These are phyloP conservation scores for Saxispiralis lemnorum DNA, from an alignment of 495 filamentous ascomycete genomes.

Conservation along the genomic window DNA sequence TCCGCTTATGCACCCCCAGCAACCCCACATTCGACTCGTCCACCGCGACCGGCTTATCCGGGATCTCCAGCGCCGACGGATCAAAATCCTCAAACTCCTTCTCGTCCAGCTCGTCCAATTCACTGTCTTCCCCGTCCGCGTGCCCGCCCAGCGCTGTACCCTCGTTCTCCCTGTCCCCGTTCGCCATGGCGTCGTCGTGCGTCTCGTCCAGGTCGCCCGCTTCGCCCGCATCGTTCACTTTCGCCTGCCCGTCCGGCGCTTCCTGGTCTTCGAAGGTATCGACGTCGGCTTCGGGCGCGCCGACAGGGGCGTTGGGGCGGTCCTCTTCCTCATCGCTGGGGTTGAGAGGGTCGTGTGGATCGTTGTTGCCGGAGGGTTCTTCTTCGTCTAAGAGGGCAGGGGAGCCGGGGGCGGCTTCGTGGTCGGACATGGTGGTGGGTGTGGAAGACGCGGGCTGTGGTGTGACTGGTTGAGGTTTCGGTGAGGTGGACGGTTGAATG, in stretches of 20 bases:
- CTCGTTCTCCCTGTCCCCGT: slow-evolving; percentile 43
- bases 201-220: slow-evolving; percentile 38
- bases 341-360: slow-evolving; percentile 26
- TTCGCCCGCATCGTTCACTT: slow-evolving; percentile 15
- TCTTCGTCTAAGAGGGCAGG: slow-evolving; percentile 8
- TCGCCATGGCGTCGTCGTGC: slow-evolving; percentile 27
- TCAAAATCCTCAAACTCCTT: slow-evolving; percentile 87
- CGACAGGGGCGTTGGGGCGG: slow-evolving; percentile 22
- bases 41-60: slow-evolving; percentile 61
- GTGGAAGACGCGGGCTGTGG: neutral
- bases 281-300: slow-evolving; percentile 24
- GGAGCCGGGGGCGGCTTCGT: slow-evolving; percentile 11
- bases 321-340: slow-evolving; percentile 30
- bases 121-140: slow-evolving; percentile 37
- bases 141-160: slow-evolving; percentile 29
- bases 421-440: slow-evolving; percentile 15
- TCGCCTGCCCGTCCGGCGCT: slow-evolving; percentile 16
- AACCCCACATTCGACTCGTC: slow-evolving; percentile 69
- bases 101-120: slow-evolving; percentile 58
- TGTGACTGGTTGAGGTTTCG: neutral
- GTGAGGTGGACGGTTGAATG: neutral
- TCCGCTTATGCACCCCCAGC: slow-evolving; percentile 61
- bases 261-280: slow-evolving; percentile 25
- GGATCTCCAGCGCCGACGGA: slow-evolving; percentile 52
- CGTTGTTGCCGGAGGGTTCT: slow-evolving; percentile 27